Conservation (phyloP, 176 grass and related monocot genomes). For the Eremochloa ophiuroides region DNA sequence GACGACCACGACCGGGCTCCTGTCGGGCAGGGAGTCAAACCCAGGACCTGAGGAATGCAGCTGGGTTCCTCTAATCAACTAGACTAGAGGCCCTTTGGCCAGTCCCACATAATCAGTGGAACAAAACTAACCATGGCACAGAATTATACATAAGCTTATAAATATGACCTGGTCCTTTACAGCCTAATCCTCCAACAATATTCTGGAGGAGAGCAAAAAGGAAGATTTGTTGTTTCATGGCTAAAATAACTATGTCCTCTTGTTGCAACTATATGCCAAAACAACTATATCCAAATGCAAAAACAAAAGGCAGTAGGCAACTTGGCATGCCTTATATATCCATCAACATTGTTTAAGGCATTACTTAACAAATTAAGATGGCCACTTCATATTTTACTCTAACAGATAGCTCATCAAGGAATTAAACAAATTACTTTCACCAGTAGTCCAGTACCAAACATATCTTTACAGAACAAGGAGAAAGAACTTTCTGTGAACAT, state of each 20-base stretch:
- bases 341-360: neutral
- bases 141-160: neutral
- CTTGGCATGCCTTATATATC: neutral
- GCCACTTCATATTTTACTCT: neutral
- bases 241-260: neutral
- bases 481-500: neutral
- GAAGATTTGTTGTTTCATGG: neutral
- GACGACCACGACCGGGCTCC: too few relatives aligned
- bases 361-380: neutral
- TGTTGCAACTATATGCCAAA: neutral
- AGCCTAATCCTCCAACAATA: neutral
- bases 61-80: too few relatives aligned
- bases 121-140: neutral
- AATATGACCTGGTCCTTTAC: neutral
- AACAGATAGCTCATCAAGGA: neutral
- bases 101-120: neutral
- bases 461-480: neutral
- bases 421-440: neutral
- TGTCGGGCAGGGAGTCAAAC: too few relatives aligned
- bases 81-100: too few relatives aligned
- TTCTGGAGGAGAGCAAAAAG: neutral
- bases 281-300: neutral
- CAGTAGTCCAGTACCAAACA: slow-evolving; percentile 13
- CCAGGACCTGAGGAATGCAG: too few relatives aligned
- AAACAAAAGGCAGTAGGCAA: neutral